Evolutionary conservation across 768 basidiomycete species (phyloP).

Genomic region (Podaxis sp.): DNA sequence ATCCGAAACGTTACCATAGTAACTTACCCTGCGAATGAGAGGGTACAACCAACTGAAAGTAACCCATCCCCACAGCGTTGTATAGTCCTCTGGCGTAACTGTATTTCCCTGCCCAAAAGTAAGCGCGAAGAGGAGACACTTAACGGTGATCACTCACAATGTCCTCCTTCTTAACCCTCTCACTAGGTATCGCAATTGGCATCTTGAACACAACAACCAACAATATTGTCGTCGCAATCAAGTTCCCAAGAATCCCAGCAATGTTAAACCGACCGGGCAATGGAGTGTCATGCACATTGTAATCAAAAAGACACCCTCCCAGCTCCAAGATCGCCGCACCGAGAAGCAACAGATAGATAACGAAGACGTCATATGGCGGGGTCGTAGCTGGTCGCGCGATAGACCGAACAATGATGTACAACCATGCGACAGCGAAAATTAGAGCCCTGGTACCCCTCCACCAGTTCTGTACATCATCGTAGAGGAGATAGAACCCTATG

Average conservation of each 20-base stretch:
- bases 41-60: slow-evolving; percentile 74
- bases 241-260: slow-evolving; percentile 37
- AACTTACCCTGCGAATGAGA: slow-evolving; percentile 48
- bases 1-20: not conserved
- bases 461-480: slow-evolving; percentile 28
- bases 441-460: slow-evolving; percentile 25
- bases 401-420: slow-evolving; percentile 61
- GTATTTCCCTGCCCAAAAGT: slow-evolving; percentile 40
- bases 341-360: slow-evolving; percentile 54
- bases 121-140: not conserved
- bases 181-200: slow-evolving; percentile 68
- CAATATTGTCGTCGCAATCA: slow-evolving; percentile 42
- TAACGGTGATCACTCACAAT: slow-evolving; percentile 57
- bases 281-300: slow-evolving; percentile 40
- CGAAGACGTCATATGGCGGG: slow-evolving; percentile 64
- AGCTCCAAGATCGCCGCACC: slow-evolving; percentile 45
- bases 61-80: slow-evolving; percentile 67
- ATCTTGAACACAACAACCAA: slow-evolving; percentile 52
- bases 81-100: slow-evolving; percentile 75
- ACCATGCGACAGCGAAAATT: slow-evolving; percentile 58
- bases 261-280: slow-evolving; percentile 34
- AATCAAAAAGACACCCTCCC: slow-evolving; percentile 54
- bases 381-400: slow-evolving; percentile 54
- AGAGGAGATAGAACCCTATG: slow-evolving; percentile 53
- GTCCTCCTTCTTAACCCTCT: slow-evolving; percentile 46